These are phyloP conservation scores for Diaporthe sp. DNA, from an alignment of 2,329 filamentous ascomycete genomes.

Conservation along the genomic window DNA sequence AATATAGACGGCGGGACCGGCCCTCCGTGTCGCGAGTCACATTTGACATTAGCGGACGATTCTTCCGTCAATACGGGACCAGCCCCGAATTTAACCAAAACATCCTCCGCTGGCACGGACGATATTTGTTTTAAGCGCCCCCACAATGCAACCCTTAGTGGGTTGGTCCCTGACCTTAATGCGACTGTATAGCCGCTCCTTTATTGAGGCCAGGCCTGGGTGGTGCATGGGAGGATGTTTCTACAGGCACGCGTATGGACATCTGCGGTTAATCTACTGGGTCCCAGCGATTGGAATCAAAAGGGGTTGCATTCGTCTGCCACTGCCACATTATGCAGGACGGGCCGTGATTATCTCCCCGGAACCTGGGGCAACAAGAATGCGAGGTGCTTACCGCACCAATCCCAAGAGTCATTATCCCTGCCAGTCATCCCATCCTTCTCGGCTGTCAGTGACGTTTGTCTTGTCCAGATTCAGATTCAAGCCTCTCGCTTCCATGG, in stretches of 20 bases:
- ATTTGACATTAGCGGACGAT: neutral
- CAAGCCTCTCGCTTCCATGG: neutral
- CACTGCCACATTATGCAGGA: conserved; percentile 9
- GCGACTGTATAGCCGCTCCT: neutral
- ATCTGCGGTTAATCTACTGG: neutral
- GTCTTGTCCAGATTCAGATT: neutral
- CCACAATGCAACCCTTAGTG: neutral
- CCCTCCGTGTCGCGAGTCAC: conserved; percentile 9
- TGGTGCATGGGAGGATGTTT: neutral
- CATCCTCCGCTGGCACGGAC: conserved; percentile 1
- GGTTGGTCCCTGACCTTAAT: neutral
- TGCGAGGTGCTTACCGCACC: neutral
- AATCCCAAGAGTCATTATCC: neutral
- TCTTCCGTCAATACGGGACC: conserved; percentile 19
- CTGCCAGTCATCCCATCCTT: neutral
- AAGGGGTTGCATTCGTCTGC: neutral
- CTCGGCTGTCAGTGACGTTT: neutral
- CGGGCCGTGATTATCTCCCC: conserved; percentile 3
- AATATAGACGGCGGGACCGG: neutral
- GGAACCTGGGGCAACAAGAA: neutral
- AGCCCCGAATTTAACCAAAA: conserved; percentile 16
- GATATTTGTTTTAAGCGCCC: neutral
- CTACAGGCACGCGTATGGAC: conserved; percentile 11
- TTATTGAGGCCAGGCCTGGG: neutral
- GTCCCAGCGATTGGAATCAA: neutral